Percentiles rank a stretch among this genome's conserved stretches.
These are phyloP conservation scores for Begonia masoniana DNA, from an alignment of 306 rosid genomes.

Conservation along the genomic window DNA sequence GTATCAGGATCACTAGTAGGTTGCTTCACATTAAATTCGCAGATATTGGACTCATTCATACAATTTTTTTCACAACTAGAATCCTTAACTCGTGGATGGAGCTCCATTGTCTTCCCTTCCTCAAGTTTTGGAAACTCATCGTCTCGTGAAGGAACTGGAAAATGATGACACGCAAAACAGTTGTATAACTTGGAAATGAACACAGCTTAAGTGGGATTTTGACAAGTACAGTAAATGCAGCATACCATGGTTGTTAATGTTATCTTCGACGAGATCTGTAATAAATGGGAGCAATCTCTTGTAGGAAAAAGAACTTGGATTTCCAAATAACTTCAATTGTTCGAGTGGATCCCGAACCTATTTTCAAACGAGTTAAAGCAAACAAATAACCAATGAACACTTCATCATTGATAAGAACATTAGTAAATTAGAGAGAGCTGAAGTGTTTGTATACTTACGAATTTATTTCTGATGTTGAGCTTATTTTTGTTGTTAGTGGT, in stretches of 20 bases:
- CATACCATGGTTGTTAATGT: slow-evolving; percentile 21
- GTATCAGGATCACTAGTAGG: slow-evolving; percentile 9
- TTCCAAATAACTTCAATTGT: slow-evolving; percentile 28
- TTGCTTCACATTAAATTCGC: slow-evolving; percentile 1
- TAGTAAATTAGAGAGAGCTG: background rate
- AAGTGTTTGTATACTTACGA: slow-evolving; percentile 7
- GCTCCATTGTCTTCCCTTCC: slow-evolving; percentile 19
- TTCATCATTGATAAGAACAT: background rate
- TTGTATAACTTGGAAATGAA: too few species aligned
- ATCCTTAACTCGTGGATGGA: slow-evolving; percentile 8
- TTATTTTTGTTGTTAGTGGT: slow-evolving; percentile 11
- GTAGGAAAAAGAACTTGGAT: slow-evolving; percentile 40
- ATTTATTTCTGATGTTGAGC: slow-evolving; percentile 17
- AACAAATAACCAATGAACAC: slow-evolving; percentile 4
- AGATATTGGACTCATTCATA: slow-evolving; percentile 15
- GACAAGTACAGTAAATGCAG: background rate
- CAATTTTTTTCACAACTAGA: slow-evolving; percentile 13
- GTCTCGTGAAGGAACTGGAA: slow-evolving; percentile 25
- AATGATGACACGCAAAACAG: background rate
- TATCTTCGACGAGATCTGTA: slow-evolving; percentile 17
- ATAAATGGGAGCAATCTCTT: slow-evolving; percentile 62
- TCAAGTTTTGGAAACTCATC: slow-evolving; percentile 11
- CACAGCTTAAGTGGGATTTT: background rate
- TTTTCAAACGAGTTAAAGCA: slow-evolving; percentile 17
- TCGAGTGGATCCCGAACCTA: slow-evolving; percentile 21